phyloP scores from a whole-genome alignment of 306 rosid species.

The Acmispon strigosus region DNA sequence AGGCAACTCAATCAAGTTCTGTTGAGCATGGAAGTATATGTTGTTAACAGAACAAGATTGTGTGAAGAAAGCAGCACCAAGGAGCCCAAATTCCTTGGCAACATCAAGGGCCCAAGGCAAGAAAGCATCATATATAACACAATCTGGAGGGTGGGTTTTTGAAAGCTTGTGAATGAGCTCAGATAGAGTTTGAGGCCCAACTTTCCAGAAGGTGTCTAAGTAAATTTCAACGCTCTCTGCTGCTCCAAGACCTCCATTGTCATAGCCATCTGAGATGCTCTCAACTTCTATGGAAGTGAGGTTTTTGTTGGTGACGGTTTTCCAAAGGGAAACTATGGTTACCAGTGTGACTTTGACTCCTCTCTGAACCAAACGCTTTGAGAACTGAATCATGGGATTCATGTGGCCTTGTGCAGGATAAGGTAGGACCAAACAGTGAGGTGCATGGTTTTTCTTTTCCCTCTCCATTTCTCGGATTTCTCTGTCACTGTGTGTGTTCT shows the following conservation, averaged over 20 bases:
- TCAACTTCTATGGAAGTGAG: not conserved
- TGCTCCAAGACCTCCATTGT: not conserved
- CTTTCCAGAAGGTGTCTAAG: not conserved
- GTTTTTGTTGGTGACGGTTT: not conserved
- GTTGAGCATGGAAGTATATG: not conserved
- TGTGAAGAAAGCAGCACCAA: slow-evolving; percentile 7
- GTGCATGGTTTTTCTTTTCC: not conserved
- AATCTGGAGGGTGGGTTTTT: not conserved
- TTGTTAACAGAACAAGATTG: slow-evolving; percentile 6
- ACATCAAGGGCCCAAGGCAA: slow-evolving; percentile 18
- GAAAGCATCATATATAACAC: slow-evolving; percentile 10
- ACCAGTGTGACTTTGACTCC: not conserved
- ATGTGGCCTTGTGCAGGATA: not conserved
- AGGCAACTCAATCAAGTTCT: not conserved
- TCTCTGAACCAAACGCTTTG: not conserved
- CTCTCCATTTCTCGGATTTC: not conserved
- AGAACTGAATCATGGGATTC: not conserved
- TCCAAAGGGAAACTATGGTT: not conserved
- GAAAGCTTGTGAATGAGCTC: not conserved
- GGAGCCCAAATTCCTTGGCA: not conserved
- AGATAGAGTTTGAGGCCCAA: not conserved
- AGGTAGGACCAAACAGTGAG: not conserved
- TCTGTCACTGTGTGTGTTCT: not conserved
- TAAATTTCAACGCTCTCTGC: not conserved
- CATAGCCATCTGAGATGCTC: slow-evolving; percentile 6